Conservation (phyloP, 345 rosid species). For the Linum lewisii region DNA sequence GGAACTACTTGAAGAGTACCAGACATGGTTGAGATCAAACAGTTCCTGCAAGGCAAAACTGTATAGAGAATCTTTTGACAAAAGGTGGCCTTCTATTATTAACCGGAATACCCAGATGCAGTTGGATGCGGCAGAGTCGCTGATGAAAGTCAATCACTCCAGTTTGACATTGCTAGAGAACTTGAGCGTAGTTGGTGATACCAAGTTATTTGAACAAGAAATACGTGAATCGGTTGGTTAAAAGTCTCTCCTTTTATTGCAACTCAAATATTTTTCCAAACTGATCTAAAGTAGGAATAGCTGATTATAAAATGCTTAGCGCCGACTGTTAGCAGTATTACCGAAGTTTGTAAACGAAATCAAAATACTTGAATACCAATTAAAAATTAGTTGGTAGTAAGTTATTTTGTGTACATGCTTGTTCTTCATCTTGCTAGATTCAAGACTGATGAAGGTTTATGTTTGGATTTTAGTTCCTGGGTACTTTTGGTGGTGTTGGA, state of each 20-base stretch:
- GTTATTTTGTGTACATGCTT: too few species aligned
- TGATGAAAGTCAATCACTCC: slow-evolving; percentile 35
- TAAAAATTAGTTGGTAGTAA: too few species aligned
- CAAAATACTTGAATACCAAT: too few species aligned
- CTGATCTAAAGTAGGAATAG: too few species aligned
- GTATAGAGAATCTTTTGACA: slow-evolving; percentile 63
- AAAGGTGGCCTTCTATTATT: slow-evolving; percentile 50
- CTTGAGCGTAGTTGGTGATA: slow-evolving; percentile 48
- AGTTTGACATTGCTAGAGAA: slow-evolving; percentile 48
- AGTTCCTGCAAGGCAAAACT: slow-evolving; percentile 50
- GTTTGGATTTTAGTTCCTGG: slow-evolving; percentile 45
- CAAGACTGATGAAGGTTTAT: slow-evolving; percentile 12
- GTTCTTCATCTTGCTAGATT: not conserved
- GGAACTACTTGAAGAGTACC: slow-evolving; percentile 64
- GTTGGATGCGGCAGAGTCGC: slow-evolving; percentile 38
- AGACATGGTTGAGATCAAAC: slow-evolving; percentile 59
- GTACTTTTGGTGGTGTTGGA: slow-evolving; percentile 83
- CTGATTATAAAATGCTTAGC: too few species aligned
- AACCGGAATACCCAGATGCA: slow-evolving; percentile 28
- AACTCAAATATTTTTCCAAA: too few species aligned
- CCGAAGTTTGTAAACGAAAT: too few species aligned
- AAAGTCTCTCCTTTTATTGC: too few species aligned
- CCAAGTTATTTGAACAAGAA: slow-evolving; percentile 60
- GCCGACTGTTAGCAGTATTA: too few species aligned
- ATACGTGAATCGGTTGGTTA: slow-evolving; percentile 70